These are phyloP conservation scores for Taiozyma sp. DNA, from an alignment of 1,139 yeast genomes.

Conservation along the genomic window DNA sequence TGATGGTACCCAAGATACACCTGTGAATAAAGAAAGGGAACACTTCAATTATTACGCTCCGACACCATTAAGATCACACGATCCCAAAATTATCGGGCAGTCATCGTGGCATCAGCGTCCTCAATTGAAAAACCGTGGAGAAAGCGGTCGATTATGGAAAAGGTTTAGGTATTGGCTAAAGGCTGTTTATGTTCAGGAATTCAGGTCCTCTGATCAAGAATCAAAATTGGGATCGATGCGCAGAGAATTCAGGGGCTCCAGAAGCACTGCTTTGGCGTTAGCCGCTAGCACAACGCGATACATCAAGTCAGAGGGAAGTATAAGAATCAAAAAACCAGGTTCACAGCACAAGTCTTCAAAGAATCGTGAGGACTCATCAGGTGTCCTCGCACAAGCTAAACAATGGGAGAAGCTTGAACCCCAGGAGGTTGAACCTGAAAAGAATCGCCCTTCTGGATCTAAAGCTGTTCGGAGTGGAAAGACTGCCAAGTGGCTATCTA, in stretches of 20 bases:
- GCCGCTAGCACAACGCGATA: not conserved
- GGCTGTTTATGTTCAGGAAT: not conserved
- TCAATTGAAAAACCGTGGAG: not conserved
- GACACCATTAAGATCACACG: not conserved
- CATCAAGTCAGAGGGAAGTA: not conserved
- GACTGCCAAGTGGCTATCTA: not conserved
- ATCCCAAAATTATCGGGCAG: not conserved
- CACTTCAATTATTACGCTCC: not conserved
- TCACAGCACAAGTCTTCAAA: no score
- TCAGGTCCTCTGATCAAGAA: no score
- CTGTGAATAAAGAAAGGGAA: not conserved
- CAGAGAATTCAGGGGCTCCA: no score
- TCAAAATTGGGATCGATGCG: no score
- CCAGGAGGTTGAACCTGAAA: not conserved
- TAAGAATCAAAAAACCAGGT: not conserved
- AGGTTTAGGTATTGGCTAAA: not conserved
- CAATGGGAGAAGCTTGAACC: not conserved
- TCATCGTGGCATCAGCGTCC: not conserved
- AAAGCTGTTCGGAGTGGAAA: not conserved
- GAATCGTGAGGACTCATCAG: no score
- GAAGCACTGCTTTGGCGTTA: no score
- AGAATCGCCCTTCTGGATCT: not conserved
- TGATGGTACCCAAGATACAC: not conserved
- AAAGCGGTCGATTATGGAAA: not conserved
- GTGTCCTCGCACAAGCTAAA: no score